Percentiles rank a stretch among this genome's conserved stretches.
Evolutionary conservation across 805 yeast species (phyloP).

Genomic region (Candida orba): DNA sequence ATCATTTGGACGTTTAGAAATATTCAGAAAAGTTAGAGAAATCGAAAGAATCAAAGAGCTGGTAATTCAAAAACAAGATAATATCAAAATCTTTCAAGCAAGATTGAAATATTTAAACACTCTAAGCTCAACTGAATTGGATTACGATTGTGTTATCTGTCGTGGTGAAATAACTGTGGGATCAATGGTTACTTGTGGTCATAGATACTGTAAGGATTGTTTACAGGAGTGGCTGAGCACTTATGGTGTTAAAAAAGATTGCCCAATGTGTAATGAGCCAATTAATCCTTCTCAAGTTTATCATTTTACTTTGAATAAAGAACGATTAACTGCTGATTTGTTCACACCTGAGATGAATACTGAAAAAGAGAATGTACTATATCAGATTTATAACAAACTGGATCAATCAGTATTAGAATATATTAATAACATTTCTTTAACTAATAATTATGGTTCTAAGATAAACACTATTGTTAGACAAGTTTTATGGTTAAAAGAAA

Average conservation of each 20-base stretch:
- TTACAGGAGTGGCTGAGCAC: slow-evolving; percentile 62
- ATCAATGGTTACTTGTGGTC: slow-evolving; percentile 84
- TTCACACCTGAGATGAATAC: slow-evolving; percentile 20
- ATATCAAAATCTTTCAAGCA: slow-evolving; percentile 25
- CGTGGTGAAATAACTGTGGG: slow-evolving; percentile 65
- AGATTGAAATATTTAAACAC: slow-evolving; percentile 44
- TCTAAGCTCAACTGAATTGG: slow-evolving; percentile 24
- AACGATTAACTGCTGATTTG: slow-evolving; percentile 41
- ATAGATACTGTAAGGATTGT: slow-evolving; percentile 81
- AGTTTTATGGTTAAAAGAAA: slow-evolving; percentile 50
- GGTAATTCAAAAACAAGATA: not conserved
- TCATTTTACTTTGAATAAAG: slow-evolving; percentile 55
- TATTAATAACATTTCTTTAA: slow-evolving; percentile 37
- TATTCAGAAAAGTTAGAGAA: too few relatives aligned
- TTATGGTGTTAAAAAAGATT: slow-evolving; percentile 31
- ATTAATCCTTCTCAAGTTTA: slow-evolving; percentile 50
- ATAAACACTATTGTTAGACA: slow-evolving; percentile 77
- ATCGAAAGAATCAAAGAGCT: too few relatives aligned
- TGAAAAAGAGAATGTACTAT: slow-evolving; percentile 7
- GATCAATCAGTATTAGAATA: slow-evolving; percentile 34
- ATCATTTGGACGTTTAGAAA: slow-evolving; percentile 26
- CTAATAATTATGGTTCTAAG: slow-evolving; percentile 70
- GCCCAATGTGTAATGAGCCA: slow-evolving; percentile 75
- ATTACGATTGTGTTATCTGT: slow-evolving; percentile 68
- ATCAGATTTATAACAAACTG: slow-evolving; percentile 27